Evolutionary conservation across 2,329 filamentous ascomycete genomes (phyloP), one percentile per base, ranked within the genome.

Genomic region (Dichotomopilus funicola): DNA sequence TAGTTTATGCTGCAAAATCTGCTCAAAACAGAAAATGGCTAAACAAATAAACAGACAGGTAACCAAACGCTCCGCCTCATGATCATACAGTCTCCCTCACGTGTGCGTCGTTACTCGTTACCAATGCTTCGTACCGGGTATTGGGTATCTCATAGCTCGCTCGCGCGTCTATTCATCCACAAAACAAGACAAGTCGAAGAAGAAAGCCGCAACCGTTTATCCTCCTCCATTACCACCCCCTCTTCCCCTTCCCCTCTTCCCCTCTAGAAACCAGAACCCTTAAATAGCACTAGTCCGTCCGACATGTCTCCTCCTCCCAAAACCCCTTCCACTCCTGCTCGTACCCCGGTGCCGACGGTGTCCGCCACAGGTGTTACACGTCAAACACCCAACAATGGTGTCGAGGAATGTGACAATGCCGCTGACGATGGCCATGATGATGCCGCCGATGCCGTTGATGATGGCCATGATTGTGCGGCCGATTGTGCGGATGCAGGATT

Each of bases 391-490:
- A 70, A 89, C 80, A 69, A 89, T 75, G 70, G 86, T 82, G 68
- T 80, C 78, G 70, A 83, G 77, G 71, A 88, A 76, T 56, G 77
- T 71, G 59, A 87, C 82, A 65, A 89, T 71, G 65, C 82, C 87
- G 69, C 77, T 78, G 70, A 89, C 80, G 67, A 89, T 85, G 64
- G 83, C 82, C 61, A 78, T 79, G 51, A 86, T 73, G 71, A 88
- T 80, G 61, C 72, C 68, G 53, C 81, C 86, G 64, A 89, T 82
- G 64, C 80, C 85, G 62, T 81, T 79, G 63, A 89, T 78, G 64
- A 89, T 78, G 65, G 81, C 80, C 78, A 86, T 88, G 59, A 89
- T 77, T 67, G 78, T 79, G 61, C 74, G 74, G 53, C 86, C 86
- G 70, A 89, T 85, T 64, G 85, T 79, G 61, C 74, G 78, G 72